Percentiles rank a stretch among this genome's conserved stretches.
These are phyloP conservation scores for Tardiomyces depauwii DNA, from an alignment of 1,139 yeast species.

Conservation along the genomic window DNA sequence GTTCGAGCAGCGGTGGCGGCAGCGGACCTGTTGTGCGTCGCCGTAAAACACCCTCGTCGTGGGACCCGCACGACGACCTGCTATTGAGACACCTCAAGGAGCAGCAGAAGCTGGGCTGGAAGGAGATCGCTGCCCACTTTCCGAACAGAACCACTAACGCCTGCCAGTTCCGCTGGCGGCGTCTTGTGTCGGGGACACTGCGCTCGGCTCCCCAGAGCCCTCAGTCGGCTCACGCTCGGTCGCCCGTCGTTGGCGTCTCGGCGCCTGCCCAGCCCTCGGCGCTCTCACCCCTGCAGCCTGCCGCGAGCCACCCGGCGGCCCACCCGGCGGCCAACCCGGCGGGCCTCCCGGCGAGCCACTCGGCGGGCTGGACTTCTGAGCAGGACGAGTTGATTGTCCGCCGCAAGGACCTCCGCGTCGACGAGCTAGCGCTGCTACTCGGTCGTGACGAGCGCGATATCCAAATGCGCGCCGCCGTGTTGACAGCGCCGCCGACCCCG, in stretches of 20 bases:
- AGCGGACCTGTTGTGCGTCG: constrained; percentile 7
- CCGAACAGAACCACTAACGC: constrained; percentile 69
- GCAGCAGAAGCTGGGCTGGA: constrained; percentile 67
- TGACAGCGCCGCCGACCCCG: background rate
- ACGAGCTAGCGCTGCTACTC: constrained; percentile 61
- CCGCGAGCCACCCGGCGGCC: background rate
- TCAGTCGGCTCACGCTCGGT: constrained; percentile 3
- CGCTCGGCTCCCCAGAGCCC: constrained; percentile 12
- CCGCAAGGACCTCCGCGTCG: constrained; percentile 54
- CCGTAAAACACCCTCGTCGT: constrained; percentile 49
- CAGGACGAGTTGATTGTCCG: constrained; percentile 60
- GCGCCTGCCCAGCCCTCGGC: constrained; percentile 1
- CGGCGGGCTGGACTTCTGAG: constrained; percentile 27
- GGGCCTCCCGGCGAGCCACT: constrained; percentile 2
- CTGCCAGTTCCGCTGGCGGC: constrained; percentile 74
- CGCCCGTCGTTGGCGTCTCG: background rate
- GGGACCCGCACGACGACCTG: constrained; percentile 70
- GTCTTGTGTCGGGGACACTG: constrained; percentile 41
- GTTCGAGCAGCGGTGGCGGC: background rate
- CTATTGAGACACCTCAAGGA: constrained; percentile 61
- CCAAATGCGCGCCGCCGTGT: background rate
- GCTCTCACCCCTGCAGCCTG: background rate
- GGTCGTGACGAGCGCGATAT: constrained; percentile 29
- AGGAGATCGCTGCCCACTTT: constrained; percentile 63
- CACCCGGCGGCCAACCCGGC: constrained; percentile 1